These are phyloP conservation scores for Phaeosphaeriaceae sp. DNA, from an alignment of 2,329 filamentous ascomycete genomes.

Conservation along the genomic window DNA sequence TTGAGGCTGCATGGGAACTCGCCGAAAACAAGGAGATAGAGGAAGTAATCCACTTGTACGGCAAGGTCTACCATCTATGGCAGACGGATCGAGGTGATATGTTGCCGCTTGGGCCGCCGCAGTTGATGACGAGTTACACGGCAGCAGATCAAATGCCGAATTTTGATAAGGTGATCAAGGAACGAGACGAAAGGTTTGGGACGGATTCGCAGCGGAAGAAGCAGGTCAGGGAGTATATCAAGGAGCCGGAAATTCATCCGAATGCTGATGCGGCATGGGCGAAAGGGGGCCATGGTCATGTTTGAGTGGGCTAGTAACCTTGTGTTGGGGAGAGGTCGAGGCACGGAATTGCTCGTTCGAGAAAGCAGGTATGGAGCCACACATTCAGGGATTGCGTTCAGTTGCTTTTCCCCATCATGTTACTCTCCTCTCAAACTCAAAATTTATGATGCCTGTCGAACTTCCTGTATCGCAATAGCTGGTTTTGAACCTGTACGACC, in stretches of 20 bases:
- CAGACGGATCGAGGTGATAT: conserved; percentile 77
- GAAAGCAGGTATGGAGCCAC: too few species aligned
- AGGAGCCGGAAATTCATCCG: conserved; percentile 54
- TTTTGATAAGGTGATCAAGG: conserved; percentile 54
- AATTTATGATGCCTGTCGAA: conserved; percentile 25
- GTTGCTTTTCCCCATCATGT: background rate
- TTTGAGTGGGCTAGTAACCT: background rate
- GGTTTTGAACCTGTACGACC: conserved; percentile 32
- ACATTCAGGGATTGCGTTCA: background rate
- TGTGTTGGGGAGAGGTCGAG: background rate
- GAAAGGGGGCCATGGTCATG: conserved; percentile 25
- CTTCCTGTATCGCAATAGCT: conserved; percentile 37
- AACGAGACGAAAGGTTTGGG: conserved; percentile 62
- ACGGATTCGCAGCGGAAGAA: conserved; percentile 60
- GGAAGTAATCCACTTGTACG: conserved; percentile 75
- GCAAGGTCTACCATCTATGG: conserved; percentile 87
- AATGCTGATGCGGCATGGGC: conserved; percentile 59
- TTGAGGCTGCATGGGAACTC: conserved; percentile 70
- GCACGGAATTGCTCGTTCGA: background rate
- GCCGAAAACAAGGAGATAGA: conserved; percentile 84
- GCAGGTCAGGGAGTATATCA: conserved; percentile 60
- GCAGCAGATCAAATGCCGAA: conserved; percentile 55
- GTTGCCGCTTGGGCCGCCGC: conserved; percentile 65
- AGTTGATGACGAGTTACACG: conserved; percentile 70
- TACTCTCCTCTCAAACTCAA: too few species aligned